These are phyloP conservation scores for Fraxinus latifolia DNA, from an alignment of 305 asterid genomes.

Conservation along the genomic window DNA sequence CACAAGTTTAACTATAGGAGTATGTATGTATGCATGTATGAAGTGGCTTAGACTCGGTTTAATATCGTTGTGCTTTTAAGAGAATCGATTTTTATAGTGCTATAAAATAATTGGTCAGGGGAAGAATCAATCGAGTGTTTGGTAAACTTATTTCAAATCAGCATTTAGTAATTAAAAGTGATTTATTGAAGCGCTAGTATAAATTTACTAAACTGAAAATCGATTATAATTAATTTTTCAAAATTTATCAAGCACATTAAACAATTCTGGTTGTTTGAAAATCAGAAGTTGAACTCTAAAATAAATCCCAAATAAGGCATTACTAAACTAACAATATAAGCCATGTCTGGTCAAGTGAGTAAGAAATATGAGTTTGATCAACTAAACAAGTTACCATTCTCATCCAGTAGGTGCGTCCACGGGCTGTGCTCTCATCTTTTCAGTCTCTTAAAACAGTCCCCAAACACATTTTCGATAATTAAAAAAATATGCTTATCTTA, in stretches of 20 bases:
- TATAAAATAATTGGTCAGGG: neutral
- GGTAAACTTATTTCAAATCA: neutral
- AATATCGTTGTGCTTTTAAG: too few species aligned
- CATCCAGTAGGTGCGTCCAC: neutral
- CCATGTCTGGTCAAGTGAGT: neutral
- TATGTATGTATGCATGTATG: neutral
- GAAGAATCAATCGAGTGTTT: neutral
- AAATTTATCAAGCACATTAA: neutral
- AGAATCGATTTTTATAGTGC: neutral
- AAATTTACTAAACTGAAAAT: neutral
- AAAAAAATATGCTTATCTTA: too few species aligned
- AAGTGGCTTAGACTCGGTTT: neutral
- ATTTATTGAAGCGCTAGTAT: neutral
- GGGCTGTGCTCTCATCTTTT: neutral
- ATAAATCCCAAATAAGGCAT: neutral
- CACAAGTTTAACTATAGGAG: neutral
- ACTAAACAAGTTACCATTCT: neutral
- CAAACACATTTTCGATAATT: too few species aligned
- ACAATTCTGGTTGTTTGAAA: neutral
- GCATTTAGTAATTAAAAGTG: neutral
- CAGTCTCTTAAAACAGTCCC: neutral
- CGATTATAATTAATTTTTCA: too few species aligned
- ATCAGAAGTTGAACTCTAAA: neutral
- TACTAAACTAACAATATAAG: neutral
- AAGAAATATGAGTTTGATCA: neutral